Percentiles rank a stretch among this genome's conserved stretches.
Evolutionary conservation across 148 eudicot species (phyloP).

Genomic region (Heliosperma pusillum): DNA sequence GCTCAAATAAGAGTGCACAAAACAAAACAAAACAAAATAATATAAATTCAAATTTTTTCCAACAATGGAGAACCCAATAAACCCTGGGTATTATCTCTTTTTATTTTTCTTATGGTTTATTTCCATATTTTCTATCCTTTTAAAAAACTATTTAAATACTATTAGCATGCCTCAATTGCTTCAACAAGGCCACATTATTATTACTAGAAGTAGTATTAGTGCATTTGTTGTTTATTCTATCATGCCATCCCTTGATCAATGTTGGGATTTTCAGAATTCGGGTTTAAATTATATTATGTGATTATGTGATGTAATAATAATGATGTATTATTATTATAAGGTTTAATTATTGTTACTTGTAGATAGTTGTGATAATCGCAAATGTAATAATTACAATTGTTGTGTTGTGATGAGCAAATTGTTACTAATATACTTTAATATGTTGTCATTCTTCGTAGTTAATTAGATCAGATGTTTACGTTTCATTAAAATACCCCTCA

Average conservation of each 20-base stretch:
- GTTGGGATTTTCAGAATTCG: background rate
- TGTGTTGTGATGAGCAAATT: background rate
- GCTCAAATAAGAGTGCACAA: background rate
- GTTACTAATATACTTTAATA: too few relatives aligned
- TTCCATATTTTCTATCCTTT: constrained; percentile 18
- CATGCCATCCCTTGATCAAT: constrained; percentile 18
- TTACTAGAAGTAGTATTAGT: constrained; percentile 1
- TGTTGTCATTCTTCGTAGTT: too few relatives aligned
- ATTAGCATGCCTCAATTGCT: constrained; percentile 23
- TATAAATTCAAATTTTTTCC: background rate
- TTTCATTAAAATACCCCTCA: too few relatives aligned
- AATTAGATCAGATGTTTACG: too few relatives aligned
- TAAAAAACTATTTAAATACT: constrained; percentile 2
- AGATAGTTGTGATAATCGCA: background rate
- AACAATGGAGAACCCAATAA: constrained; percentile 25
- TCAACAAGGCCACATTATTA: constrained; percentile 18
- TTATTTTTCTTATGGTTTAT: constrained; percentile 28
- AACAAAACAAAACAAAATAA: background rate
- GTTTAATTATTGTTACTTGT: background rate
- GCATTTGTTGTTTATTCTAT: constrained; percentile 13
- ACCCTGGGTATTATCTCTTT: constrained; percentile 22
- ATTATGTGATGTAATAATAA: background rate
- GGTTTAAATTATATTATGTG: background rate
- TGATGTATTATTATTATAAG: background rate
- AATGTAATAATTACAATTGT: background rate